Evolutionary conservation across 2,329 filamentous ascomycete genomes (phyloP).

Genomic region (Cytospora piceae): DNA sequence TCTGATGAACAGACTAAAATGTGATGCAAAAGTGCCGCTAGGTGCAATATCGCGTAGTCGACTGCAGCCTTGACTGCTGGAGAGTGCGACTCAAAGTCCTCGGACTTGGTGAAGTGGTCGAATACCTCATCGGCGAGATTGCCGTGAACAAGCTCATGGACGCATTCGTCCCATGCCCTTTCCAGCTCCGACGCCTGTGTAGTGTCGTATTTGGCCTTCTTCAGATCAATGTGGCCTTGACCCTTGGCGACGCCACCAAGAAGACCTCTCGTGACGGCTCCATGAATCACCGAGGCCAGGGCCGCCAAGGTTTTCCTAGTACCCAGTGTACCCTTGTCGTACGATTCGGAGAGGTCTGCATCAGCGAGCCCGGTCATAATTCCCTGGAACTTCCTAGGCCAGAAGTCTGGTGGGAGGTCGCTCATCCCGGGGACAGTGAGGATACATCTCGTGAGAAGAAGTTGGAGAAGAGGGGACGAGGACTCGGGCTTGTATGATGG

Average conservation of each 20-base stretch:
- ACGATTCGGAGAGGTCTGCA: conserved; percentile 77
- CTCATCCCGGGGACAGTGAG: conserved; percentile 68
- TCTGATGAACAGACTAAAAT: conserved; percentile 74
- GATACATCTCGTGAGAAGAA: conserved; percentile 66
- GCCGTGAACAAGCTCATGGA: conserved; percentile 70
- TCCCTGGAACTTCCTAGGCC: conserved; percentile 63
- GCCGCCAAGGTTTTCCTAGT: conserved; percentile 76
- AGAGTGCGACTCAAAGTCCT: conserved; percentile 67
- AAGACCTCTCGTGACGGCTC: conserved; percentile 68
- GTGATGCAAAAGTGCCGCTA: conserved; percentile 76
- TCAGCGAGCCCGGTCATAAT: conserved; percentile 65
- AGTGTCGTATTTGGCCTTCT: conserved; percentile 55
- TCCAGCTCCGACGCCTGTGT: conserved; percentile 62
- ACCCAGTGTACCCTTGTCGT: conserved; percentile 77
- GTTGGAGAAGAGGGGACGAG: conserved; percentile 68
- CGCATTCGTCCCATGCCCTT: conserved; percentile 67
- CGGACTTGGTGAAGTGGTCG: conserved; percentile 60
- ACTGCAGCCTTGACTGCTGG: conserved; percentile 65
- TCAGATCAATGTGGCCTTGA: conserved; percentile 33
- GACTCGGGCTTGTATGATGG: conserved; percentile 40
- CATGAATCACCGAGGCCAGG: conserved; percentile 69
- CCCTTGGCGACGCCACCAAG: conserved; percentile 60
- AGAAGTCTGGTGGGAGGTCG: conserved; percentile 66
- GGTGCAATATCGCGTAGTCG: conserved; percentile 69
- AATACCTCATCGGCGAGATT: conserved; percentile 68